These are phyloP conservation scores for Orbilia ellipsospora DNA, from an alignment of 2,329 filamentous ascomycete genomes.

Conservation along the genomic window DNA sequence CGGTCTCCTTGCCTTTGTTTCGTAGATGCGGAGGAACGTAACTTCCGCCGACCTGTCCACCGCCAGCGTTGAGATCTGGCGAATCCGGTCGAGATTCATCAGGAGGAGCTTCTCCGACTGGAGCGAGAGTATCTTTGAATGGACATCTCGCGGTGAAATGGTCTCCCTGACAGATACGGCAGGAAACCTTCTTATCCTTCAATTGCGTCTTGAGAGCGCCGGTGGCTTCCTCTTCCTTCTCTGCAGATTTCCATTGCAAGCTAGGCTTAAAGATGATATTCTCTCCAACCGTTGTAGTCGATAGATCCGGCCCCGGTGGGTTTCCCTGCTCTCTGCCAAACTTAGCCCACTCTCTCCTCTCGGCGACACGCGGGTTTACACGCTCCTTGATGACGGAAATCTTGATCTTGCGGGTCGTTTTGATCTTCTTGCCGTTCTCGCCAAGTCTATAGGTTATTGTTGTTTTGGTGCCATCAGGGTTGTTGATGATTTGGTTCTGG, in stretches of 20 bases:
- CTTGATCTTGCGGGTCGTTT: constrained; percentile 95
- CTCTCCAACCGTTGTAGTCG: constrained; percentile 93
- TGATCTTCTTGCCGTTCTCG: constrained; percentile 94
- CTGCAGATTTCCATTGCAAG: constrained; percentile 91
- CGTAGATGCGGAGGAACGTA: constrained; percentile 96
- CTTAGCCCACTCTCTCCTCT: constrained; percentile 91
- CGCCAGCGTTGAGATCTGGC: constrained; percentile 64
- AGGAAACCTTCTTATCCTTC: constrained; percentile 99
- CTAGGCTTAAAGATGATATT: constrained; percentile 97
- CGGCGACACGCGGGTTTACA: constrained; percentile 95
- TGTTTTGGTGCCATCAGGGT: constrained; percentile 99
- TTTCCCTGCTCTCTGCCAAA: constrained; percentile 92
- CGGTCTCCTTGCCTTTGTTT: constrained; percentile 77
- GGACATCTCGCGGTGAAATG: constrained; percentile 99
- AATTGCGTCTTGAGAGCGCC: constrained; percentile 82
- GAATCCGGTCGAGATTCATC: constrained; percentile 62
- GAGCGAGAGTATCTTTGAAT: constrained; percentile 88
- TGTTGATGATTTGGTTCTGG: constrained; percentile 85
- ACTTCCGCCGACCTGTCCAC: constrained; percentile 67
- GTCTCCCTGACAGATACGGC: constrained; percentile 97
- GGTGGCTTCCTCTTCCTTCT: constrained; percentile 79
- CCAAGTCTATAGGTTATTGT: constrained; percentile 89
- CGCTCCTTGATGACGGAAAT: constrained; percentile 90
- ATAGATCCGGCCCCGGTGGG: constrained; percentile 79
- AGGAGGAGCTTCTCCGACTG: constrained; percentile 64